Base-by-base conservation (phyloP, 495 filamentous ascomycete species). In the Aspergillus biplanus region DNA sequence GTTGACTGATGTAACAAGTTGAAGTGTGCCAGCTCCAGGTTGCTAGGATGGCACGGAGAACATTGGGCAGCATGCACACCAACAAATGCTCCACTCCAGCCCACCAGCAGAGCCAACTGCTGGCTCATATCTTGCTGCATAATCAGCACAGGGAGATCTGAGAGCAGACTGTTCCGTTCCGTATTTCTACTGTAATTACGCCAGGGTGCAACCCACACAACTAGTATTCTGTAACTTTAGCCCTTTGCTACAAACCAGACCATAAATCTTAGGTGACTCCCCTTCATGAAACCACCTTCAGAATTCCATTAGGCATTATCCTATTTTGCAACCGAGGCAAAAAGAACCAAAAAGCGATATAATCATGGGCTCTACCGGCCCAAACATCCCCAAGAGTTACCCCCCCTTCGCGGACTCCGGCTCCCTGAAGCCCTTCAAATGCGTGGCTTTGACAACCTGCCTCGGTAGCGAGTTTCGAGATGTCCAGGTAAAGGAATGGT, bases 401-500 rank as follows among this genome's bases (percentile, higher is more conserved):
- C 53, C 53, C 32, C 53, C 53, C 33, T 56, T 56, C 16, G 13
- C 34, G n/a, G 39, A 56, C 21, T 37, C 53, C 33, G 53, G 53
- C 13, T 56, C 53, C 8, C 53, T 56, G 3, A 39, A 35, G n/a
- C 4, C n/a, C 53, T 39, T 37, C 53, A 56, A 56, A 13, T 37
- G 33, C 15, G 34, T 56, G 33, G 33, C 33, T 7, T 11, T 56
- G 53, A 56, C 53, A 6, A 32, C 53, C 13, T 12, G 15, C 9
- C 35, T 56, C 39, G 44, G 53, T 6, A 56, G 53, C 53, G 53
- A 56, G 53, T 56, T 56, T 13, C 48, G 62, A 31, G 58, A 73
- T 16, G 74, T 77, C 12, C 77, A 80, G 55, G 67, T 89, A 11
- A 77, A 75, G 13, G 80, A 84, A 6, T 78, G 75, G 67, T 74